Percentiles rank a stretch among this genome's conserved stretches.
Conservation (phyloP, 495 filamentous ascomycete species). For the Filosporella fistucella region DNA sequence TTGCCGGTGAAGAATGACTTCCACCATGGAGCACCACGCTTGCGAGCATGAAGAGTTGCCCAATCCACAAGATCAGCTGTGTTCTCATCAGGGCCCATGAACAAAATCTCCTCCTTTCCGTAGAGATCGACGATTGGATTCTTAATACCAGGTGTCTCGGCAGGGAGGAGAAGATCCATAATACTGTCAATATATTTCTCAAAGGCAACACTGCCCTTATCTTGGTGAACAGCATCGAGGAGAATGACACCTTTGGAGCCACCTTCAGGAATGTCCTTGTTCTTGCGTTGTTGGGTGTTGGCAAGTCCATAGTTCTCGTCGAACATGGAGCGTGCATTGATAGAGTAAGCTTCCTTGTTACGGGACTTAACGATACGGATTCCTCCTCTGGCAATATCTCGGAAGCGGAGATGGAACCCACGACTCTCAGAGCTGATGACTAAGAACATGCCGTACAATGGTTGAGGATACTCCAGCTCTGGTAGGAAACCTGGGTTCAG, state of each 20-base stretch:
- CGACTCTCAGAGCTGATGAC: slow-evolving; percentile 95
- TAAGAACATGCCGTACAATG: slow-evolving; percentile 95
- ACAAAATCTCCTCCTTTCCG: slow-evolving; percentile 90
- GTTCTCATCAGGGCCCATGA: slow-evolving; percentile 99
- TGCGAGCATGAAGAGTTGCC: slow-evolving; percentile 91
- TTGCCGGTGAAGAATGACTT: slow-evolving; percentile 99
- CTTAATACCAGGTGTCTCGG: slow-evolving; percentile 93
- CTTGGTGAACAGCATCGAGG: slow-evolving; percentile 87
- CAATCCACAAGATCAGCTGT: slow-evolving; percentile 96
- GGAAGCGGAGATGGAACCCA: slow-evolving; percentile 95
- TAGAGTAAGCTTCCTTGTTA: slow-evolving; percentile 89
- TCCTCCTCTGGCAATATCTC: slow-evolving; percentile 93
- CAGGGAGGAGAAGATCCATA: slow-evolving; percentile 85
- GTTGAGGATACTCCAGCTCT: slow-evolving; percentile 86
- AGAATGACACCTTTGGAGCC: slow-evolving; percentile 98
- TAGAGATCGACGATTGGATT: slow-evolving; percentile 96
- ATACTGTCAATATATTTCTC: slow-evolving; percentile 99
- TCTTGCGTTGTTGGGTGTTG: slow-evolving; percentile 98
- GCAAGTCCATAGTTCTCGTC: slow-evolving; percentile 98
- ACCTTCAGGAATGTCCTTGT: slow-evolving; percentile 99
- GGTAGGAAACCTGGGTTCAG: slow-evolving; percentile 87
- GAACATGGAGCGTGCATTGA: slow-evolving; percentile 93
- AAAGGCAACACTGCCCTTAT: slow-evolving; percentile 86
- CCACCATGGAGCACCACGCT: slow-evolving; percentile 93
- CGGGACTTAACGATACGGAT: slow-evolving; percentile 98